Base-by-base conservation (phyloP, 768 basidiomycete species). In the Mycena vitilis region DNA sequence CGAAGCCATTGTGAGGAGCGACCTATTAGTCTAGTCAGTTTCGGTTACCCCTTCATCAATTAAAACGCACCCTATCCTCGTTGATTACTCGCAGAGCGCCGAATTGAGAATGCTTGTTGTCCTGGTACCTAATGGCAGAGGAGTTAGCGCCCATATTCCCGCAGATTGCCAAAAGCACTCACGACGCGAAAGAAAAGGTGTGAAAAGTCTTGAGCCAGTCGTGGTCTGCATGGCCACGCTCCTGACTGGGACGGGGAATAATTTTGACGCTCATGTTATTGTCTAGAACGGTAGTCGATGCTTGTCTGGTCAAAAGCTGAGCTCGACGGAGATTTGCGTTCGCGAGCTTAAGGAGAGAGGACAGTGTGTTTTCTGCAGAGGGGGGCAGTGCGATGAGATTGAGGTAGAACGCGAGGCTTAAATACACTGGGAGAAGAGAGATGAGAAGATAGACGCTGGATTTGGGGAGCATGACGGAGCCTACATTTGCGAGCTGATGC, bases 201-300 rank as follows among this genome's bases (percentile, higher is more conserved):
- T 95, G 91, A 83, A 93, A 93, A 0, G 92, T 90, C 83, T 95
- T 95, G 60, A 96, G 82, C 94, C 94, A 96, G 30, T 87, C 91
- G 71, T 94, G 93, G 75, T 95, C 88, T 9, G 91, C 91, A 55
- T 91, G 80, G 3, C 92, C 93, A 22, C 93, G 85, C 23, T 89
- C 86, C 54, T 89, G 76, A 68, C 88, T 93, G 57, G 78, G 83
- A 62, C 93, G 86, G 16, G 85, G 83, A 52, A 81, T 55, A 60
- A 91, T 82, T 55, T 81, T 81, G 23, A 81, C 61, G 51, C 62
- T 49, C 63, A 67, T 69, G 20, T 36, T 55, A 8, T 15, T 61
- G 20, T 49, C 40, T 34, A 49, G 48, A 18, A 38, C 47, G 22
- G 64, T 60, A 77, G 73, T 54, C 73, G 71, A 63, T 75, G 77